These are phyloP conservation scores for Claviceps fusiformis DNA, from an alignment of 2,329 filamentous ascomycete species.

Conservation along the genomic window DNA sequence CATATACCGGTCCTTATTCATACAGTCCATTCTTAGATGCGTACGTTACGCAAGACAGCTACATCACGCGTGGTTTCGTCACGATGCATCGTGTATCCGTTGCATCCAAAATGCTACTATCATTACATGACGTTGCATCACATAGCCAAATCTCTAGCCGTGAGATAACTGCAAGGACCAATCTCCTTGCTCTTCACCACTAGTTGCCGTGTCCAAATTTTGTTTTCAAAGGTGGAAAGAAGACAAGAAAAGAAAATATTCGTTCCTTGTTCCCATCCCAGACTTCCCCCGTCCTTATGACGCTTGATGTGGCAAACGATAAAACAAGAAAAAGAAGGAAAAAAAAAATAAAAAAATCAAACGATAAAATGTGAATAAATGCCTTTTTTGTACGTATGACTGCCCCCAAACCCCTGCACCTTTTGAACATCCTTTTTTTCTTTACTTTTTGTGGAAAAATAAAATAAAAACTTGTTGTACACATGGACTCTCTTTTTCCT, in stretches of 20 bases:
- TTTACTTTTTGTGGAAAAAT: background rate
- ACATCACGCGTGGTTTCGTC: no score
- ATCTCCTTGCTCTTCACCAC: background rate
- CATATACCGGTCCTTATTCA: no score
- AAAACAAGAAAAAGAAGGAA: background rate
- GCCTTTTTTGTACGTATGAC: conserved; percentile 2
- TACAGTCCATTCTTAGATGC: no score
- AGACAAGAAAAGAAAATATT: background rate
- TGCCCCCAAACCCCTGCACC: background rate
- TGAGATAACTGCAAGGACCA: no score
- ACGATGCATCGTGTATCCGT: no score
- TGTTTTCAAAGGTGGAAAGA: background rate
- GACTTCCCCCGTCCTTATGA: background rate
- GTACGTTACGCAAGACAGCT: no score
- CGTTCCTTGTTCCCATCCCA: background rate
- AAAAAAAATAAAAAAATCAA: background rate
- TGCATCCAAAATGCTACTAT: no score
- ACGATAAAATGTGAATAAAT: background rate
- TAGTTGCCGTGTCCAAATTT: conserved; percentile 1
- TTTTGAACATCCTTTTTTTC: background rate
- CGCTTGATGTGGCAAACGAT: background rate
- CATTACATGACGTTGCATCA: no score
- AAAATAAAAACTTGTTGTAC: conserved; percentile 5
- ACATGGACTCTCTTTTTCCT: background rate
- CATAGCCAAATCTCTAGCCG: no score